Conservation (phyloP, 495 filamentous ascomycete species). For the Neurospora tetrasperma region DNA sequence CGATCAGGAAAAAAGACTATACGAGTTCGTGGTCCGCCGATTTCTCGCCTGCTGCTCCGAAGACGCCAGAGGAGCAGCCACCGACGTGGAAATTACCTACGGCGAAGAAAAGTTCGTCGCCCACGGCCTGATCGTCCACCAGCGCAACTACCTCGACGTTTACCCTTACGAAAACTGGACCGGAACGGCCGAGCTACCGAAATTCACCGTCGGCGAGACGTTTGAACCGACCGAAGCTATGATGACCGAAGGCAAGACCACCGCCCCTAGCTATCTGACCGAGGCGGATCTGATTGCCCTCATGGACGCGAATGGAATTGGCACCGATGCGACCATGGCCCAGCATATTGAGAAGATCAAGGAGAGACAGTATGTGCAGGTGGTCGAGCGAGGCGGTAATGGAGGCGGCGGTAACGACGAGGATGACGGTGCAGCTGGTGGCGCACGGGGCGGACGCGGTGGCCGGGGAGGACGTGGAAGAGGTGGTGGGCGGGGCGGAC, state of each 20-base stretch:
- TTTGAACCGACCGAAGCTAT: conserved; percentile 87
- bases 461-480: conserved; percentile 35
- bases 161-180: conserved; percentile 96
- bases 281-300: conserved; percentile 95
- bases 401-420: conserved; percentile 20
- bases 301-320: conserved; percentile 98
- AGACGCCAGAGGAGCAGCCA: conserved; percentile 76
- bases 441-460: conserved; percentile 27
- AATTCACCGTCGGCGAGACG: conserved; percentile 62
- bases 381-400: conserved; percentile 39
- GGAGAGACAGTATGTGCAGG: conserved; percentile 70
- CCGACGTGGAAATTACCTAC: conserved; percentile 74
- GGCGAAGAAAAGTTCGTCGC: conserved; percentile 75
- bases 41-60: conserved; percentile 96
- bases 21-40: conserved; percentile 88
- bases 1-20: conserved; percentile 62
- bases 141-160: conserved; percentile 88
- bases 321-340: conserved; percentile 97
- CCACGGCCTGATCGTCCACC: conserved; percentile 74
- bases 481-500: conserved; percentile 23
- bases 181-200: conserved; percentile 71
- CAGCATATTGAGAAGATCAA: conserved; percentile 96
- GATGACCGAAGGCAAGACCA: conserved; percentile 80
- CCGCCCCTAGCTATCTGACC: conserved; percentile 74
- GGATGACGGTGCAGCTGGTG: conserved; percentile 23